Evolutionary conservation across 352 stramenopile genomes (phyloP).

Genomic region (Halophytophthora polymorphica): DNA sequence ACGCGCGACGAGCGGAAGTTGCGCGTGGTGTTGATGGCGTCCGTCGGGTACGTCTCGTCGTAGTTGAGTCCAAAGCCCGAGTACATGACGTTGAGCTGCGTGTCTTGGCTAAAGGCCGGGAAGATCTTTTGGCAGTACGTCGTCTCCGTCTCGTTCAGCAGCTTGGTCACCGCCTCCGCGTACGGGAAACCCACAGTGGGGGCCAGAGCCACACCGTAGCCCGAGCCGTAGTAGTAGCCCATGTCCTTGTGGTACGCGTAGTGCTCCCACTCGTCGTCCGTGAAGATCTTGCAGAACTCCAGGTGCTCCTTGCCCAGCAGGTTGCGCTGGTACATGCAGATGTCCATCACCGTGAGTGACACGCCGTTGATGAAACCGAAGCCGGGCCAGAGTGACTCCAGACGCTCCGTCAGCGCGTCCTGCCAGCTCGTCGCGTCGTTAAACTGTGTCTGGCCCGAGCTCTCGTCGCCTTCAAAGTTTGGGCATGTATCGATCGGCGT

Average conservation of each 20-base stretch:
- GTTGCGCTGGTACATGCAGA: constrained; percentile 60
- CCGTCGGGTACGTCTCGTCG: constrained; percentile 36
- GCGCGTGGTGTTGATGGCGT: constrained; percentile 29
- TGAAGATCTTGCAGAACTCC: constrained; percentile 48
- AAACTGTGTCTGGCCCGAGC: constrained; percentile 28
- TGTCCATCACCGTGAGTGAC: constrained; percentile 42
- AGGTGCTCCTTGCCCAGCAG: constrained; percentile 34
- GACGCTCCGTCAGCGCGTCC: constrained; percentile 21
- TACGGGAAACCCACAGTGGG: constrained; percentile 44
- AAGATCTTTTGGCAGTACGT: constrained; percentile 54
- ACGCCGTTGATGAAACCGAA: constrained; percentile 37
- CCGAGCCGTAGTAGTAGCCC: constrained; percentile 55
- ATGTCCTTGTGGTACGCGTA: constrained; percentile 57
- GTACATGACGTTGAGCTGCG: constrained; percentile 48
- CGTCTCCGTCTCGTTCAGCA: constrained; percentile 39
- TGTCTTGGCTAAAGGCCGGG: constrained; percentile 51
- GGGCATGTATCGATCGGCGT: constrained; percentile 51
- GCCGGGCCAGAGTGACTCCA: constrained; percentile 35
- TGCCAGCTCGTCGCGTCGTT: constrained; percentile 24
- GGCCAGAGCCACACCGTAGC: constrained; percentile 39
- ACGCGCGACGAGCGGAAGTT: constrained; percentile 45
- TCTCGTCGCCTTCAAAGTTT: constrained; percentile 30
- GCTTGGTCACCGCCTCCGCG: constrained; percentile 34
- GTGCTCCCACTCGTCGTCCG: constrained; percentile 49
- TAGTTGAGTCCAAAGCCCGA: constrained; percentile 42